Evolutionary conservation across 805 yeast species (phyloP), one percentile per base, ranked within the genome.

Genomic region (Yamadazyma sp.): DNA sequence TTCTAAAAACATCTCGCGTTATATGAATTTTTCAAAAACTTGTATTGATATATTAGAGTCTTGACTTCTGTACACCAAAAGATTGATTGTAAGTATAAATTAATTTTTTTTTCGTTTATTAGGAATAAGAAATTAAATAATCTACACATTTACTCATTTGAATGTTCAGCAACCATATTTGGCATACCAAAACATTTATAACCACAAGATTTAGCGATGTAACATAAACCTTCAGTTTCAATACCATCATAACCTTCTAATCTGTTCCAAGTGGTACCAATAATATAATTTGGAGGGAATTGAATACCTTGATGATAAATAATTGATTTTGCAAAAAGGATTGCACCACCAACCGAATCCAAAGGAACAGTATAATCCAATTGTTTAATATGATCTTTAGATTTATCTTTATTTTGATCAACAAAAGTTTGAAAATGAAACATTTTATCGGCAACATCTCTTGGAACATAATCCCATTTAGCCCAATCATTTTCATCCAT

Each of bases 301-400:
- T 60, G 52, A 3, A 62, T 56, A 17, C 78, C 78, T 38, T 69
- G 75, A 39, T 64, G 63, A 47, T 62, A 69, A 3, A 73, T 50
- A 7, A 60, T 51, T 7, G 71, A 58, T 39, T 68, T 70, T 7
- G 60, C 58, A 39, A 69, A 72, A 10, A 73, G 53, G 1, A 73
- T 60, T 1, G 76, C 77, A 7, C 78, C 77, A 1, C 79, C 78
- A 8, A 73, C 79, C 2, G 76, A 70, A 42, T 72, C 76, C 16
- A 73, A 42, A 20, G 49, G 49, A 2, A 59, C 53, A 0, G 40
- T 7, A 31, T 48, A 47, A 11, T 30, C 36, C 12, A 34, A 24
- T 16, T 36, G 30, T 24, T 26, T 26, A 2, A 25, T 24, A 6
- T 10, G 15, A 12, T 38, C 36, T 13, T 31, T 27, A 13, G 31